Evolutionary conservation across 441 rosid species (phyloP).

Genomic region (Lepidium campestre): DNA sequence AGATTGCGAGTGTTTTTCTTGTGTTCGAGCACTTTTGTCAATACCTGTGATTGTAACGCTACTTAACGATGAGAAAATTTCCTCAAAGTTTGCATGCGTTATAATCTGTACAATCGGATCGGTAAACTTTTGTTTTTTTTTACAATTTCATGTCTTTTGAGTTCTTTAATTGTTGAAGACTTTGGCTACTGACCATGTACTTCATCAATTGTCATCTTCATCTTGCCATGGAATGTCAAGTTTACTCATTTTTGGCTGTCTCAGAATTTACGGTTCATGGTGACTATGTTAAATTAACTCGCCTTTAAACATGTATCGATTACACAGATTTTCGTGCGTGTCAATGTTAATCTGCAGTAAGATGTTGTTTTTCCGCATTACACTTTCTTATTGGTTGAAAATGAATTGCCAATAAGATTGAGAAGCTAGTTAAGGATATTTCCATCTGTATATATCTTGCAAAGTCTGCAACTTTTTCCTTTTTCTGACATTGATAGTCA

Average conservation of each 20-base stretch:
- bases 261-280: background rate
- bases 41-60: background rate
- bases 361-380: background rate
- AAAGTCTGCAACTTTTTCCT: background rate
- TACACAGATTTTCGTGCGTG: constrained; percentile 4
- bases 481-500: no score
- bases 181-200: background rate
- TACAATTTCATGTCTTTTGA: background rate
- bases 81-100: background rate
- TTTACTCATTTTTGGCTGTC: background rate
- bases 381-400: background rate
- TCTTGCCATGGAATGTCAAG: background rate
- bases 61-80: background rate
- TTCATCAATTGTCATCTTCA: background rate
- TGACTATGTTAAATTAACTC: background rate
- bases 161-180: background rate
- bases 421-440: background rate
- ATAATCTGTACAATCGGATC: background rate
- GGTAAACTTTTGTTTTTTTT: background rate
- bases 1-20: background rate
- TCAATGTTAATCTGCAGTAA: background rate
- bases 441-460: background rate
- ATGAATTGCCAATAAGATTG: background rate
- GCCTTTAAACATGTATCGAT: background rate
- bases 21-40: background rate